phyloP scores from a whole-genome alignment of 371 early-diverging fungal species.

The Saksenaea vasiformis region DNA sequence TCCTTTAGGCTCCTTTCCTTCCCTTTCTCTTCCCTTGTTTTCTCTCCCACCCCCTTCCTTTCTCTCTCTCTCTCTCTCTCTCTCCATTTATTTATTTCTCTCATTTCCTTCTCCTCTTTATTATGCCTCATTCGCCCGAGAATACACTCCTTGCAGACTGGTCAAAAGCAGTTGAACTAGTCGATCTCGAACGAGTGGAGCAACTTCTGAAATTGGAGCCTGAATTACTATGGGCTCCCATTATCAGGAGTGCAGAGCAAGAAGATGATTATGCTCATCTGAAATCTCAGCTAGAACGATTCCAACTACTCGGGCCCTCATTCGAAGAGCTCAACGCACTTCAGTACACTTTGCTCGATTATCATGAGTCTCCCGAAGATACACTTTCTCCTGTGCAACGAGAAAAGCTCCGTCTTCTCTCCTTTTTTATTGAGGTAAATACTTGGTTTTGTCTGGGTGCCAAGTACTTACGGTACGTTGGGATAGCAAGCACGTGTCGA shows the following conservation, averaged over 20 bases:
- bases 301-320: slow-evolving; percentile 16
- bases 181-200: slow-evolving; percentile 23
- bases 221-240: slow-evolving; percentile 36
- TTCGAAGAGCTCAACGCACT: slow-evolving; percentile 17
- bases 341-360: slow-evolving; percentile 18
- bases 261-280: slow-evolving; percentile 22
- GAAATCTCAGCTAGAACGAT: slow-evolving; percentile 9
- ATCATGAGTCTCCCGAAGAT: slow-evolving; percentile 11
- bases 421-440: slow-evolving; percentile 19
- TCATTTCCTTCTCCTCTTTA: slow-evolving; percentile 11
- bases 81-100: slow-evolving; percentile 11
- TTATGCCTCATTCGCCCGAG: slow-evolving; percentile 10
- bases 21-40: slow-evolving; percentile 12
- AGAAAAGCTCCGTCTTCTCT: slow-evolving; percentile 13
- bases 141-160: slow-evolving; percentile 25
- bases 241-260: slow-evolving; percentile 16
- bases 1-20: slow-evolving; percentile 3
- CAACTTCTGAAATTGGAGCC: slow-evolving; percentile 23
- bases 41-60: background rate
- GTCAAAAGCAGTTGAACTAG: slow-evolving; percentile 31
- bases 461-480: background rate
- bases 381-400: slow-evolving; percentile 10
- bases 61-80: slow-evolving; percentile 4
- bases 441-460: background rate
- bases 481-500: slow-evolving; percentile 9